Conservation (phyloP, 257 asterid species). For the Solanum dulcamara region DNA sequence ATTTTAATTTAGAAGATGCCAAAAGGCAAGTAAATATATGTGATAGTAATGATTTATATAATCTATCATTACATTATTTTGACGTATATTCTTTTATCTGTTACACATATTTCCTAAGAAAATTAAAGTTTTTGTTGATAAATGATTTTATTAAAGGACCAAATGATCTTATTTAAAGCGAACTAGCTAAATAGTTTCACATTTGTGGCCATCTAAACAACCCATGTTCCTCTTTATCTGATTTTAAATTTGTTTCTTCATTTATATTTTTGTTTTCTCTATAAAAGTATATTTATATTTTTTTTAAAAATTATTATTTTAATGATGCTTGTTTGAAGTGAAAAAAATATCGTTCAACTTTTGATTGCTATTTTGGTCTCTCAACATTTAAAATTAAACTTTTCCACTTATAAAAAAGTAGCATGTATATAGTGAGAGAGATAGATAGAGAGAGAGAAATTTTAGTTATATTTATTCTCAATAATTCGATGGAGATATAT, state of each 20-base stretch:
- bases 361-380: background rate
- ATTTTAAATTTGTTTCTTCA: too few species aligned
- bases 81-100: background rate
- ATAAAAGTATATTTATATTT: background rate
- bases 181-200: too few species aligned
- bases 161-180: background rate
- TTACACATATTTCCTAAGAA: background rate
- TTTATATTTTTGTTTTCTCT: background rate
- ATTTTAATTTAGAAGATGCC: background rate
- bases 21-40: background rate
- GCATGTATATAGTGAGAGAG: too few species aligned
- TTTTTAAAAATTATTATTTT: too few species aligned
- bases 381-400: background rate
- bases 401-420: background rate
- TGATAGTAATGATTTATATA: background rate
- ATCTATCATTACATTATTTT: background rate
- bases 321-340: background rate
- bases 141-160: too few species aligned
- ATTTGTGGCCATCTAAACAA: background rate
- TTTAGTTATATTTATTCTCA: background rate
- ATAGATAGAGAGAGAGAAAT: too few species aligned
- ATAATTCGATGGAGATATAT: background rate
- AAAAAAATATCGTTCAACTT: background rate
- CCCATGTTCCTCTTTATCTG: background rate
- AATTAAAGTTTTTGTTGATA: background rate